Evolutionary conservation across 2,329 filamentous ascomycete species (phyloP), one percentile per base, ranked within the genome.

Genomic region (Cryphonectria japonica): DNA sequence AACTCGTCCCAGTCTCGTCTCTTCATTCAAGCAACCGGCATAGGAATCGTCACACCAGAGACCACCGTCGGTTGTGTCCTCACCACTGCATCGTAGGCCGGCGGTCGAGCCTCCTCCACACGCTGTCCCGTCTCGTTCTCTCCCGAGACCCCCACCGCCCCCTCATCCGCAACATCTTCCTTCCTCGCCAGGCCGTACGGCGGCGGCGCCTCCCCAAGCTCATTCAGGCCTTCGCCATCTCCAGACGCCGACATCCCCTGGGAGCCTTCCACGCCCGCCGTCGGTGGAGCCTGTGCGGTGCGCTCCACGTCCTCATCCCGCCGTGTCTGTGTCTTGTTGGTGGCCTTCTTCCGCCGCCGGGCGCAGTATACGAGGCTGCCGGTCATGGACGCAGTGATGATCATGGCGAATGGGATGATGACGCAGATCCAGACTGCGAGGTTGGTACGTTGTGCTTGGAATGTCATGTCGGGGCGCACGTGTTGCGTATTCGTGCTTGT

Each of bases 141-240:
- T 8, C 19, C 32, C 29, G 29, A 29, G 6, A 34, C 43, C 8
- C 3, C 46, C 50, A 22, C 67, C 54, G 7, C 5, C 32, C 37
- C 9, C 37, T 39, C 34, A 9, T 65, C 61, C 62, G 59, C 61
- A 26, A 5, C 63, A 54, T 63, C 43, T 37, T 70, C 63, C n/a
- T 68, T 46, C 11, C 50, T 41, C 63, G 43, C 66, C 19, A 52
- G 34, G 22, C 52, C 73, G 69, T 77, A 77, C 5, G 76, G 76
- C 68, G 76, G 76, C 54, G 76, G 76, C 11, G 76, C 75, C 71
- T 77, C 76, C 52, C 76, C 76, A 1, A 75, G 71, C 72, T 77
- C 76, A 65, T 77, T 74, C 22, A 77, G 74, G 7, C 76, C 76
- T 54, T 77, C 76, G 46, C 69, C 63, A 57, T 34, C 34, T 57